These are phyloP conservation scores for Starmera quercuum DNA, from an alignment of 805 yeast species.

Conservation along the genomic window DNA sequence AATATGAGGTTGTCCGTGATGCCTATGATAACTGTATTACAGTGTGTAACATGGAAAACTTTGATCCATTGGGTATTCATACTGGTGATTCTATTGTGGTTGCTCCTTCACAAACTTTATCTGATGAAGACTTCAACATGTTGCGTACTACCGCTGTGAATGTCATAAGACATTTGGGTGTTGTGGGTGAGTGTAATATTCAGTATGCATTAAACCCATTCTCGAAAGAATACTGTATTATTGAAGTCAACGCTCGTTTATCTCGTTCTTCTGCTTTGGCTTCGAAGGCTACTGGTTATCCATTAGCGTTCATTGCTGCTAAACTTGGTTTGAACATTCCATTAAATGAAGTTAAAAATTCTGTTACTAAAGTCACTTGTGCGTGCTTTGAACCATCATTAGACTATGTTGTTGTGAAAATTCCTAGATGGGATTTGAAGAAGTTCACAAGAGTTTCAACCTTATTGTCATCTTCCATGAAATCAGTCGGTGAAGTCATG, in stretches of 20 bases:
- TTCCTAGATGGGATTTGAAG: conserved; percentile 98
- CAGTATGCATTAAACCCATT: conserved; percentile 94
- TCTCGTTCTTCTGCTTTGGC: conserved; percentile 99
- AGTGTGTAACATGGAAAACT: conserved; percentile 98
- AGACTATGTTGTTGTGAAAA: conserved; percentile 94
- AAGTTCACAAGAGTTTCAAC: conserved; percentile 91
- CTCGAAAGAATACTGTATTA: conserved; percentile 91
- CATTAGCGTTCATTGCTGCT: conserved; percentile 97
- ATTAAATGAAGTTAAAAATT: conserved; percentile 82
- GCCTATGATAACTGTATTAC: conserved; percentile 96
- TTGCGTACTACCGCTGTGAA: conserved; percentile 95
- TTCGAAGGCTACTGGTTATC: conserved; percentile 97
- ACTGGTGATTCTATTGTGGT: conserved; percentile 99
- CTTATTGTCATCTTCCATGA: conserved; percentile 87
- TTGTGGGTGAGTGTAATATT: conserved; percentile 98
- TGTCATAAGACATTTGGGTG: conserved; percentile 94
- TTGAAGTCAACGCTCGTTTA: conserved; percentile 96
- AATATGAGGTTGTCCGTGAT: conserved; percentile 97
- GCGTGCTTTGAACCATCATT: conserved; percentile 97
- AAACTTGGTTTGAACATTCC: conserved; percentile 91
- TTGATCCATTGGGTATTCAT: conserved; percentile 96
- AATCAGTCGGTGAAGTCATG: conserved; percentile 99
- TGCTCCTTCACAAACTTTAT: conserved; percentile 96
- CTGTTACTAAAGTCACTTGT: conserved; percentile 89
- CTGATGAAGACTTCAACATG: conserved; percentile 97